Conservation (phyloP, 2,329 filamentous ascomycete genomes). For the Claviceps purpurea region DNA sequence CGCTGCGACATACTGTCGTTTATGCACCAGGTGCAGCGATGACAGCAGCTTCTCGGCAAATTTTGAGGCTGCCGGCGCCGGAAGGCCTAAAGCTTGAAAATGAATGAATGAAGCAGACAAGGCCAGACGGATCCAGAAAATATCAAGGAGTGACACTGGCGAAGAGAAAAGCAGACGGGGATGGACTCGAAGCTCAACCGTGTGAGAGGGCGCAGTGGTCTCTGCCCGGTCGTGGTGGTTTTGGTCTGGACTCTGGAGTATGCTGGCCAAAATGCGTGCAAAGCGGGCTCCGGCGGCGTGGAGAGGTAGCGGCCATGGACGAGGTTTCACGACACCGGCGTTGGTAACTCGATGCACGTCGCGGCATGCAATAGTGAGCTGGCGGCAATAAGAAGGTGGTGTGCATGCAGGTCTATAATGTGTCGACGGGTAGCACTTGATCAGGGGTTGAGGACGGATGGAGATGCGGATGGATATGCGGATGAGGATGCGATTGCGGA, state of each 20-base stretch:
- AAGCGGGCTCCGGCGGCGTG: constrained; percentile 2
- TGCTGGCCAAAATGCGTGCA: neutral
- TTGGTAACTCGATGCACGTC: constrained; percentile 33
- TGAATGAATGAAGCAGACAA: neutral
- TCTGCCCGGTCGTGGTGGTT: neutral
- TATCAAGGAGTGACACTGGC: neutral
- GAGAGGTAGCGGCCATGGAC: constrained; percentile 1
- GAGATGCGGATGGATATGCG: neutral
- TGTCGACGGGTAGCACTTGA: neutral
- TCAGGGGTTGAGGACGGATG: neutral
- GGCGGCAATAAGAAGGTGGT: neutral
- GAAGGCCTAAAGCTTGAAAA: neutral
- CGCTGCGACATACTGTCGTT: constrained; percentile 38
- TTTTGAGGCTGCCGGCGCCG: constrained; percentile 1
- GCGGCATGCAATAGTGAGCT: constrained; percentile 21
- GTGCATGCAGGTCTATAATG: neutral
- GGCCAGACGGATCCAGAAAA: neutral
- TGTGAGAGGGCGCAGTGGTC: constrained; percentile 1
- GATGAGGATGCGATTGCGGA: neutral
- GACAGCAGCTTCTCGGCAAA: constrained; percentile 5
- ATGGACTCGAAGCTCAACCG: neutral
- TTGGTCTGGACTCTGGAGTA: neutral
- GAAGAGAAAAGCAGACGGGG: neutral
- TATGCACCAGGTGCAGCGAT: constrained; percentile 9
- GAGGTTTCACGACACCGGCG: constrained; percentile 26